A percentile compares a stretch with the other conserved stretches of the same genome.
Conservation (phyloP, 441 rosid species). For the Gossypium trilobum region DNA sequence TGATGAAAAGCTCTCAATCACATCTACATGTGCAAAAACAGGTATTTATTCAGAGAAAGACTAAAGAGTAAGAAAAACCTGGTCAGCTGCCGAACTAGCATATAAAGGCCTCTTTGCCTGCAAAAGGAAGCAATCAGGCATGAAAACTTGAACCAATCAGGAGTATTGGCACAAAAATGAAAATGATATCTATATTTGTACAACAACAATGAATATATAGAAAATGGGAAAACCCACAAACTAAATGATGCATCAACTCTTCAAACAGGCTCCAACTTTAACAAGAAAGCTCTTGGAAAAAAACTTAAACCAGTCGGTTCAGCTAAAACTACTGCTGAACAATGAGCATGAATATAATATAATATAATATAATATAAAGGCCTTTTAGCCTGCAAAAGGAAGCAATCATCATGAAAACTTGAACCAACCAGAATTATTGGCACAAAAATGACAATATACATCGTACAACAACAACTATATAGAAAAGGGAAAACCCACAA, state of each 20-base stretch:
- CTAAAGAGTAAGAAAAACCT: constrained; percentile 30
- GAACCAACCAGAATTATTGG: not conserved
- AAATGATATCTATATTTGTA: not conserved
- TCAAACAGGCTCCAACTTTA: not conserved
- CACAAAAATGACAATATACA: not conserved
- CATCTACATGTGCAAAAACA: not conserved
- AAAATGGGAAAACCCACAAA: not conserved
- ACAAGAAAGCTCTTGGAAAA: not conserved
- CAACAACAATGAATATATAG: not conserved
- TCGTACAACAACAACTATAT: not conserved
- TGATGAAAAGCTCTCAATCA: not conserved
- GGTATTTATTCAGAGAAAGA: not conserved
- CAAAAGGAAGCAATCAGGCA: constrained; percentile 14
- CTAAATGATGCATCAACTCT: not conserved
- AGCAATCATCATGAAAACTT: constrained; percentile 6
- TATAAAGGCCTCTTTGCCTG: constrained; percentile 53
- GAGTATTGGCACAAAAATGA: not conserved
- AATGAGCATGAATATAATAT: too few species aligned
- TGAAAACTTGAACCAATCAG: constrained; percentile 9
- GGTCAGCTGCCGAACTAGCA: constrained; percentile 27
- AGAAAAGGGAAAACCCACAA: not conserved
- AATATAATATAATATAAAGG: constrained; percentile 27
- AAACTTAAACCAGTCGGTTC: not conserved
- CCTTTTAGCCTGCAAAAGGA: constrained; percentile 48
- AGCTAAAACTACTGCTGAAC: not conserved